Conservation (phyloP, 495 filamentous ascomycete genomes). For the Daldinia decipiens region DNA sequence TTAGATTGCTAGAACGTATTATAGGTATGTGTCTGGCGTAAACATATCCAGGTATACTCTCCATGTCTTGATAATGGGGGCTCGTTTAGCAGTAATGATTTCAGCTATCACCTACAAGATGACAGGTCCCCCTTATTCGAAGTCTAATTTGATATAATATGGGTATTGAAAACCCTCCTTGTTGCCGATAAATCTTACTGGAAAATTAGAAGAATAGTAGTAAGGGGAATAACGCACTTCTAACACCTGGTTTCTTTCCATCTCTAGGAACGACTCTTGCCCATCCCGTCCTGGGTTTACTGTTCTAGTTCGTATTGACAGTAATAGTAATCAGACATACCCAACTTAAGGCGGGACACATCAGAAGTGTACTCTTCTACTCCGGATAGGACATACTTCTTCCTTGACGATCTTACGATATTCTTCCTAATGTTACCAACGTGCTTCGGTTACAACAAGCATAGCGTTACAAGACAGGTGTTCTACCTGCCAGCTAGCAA, state of each 20-base stretch:
- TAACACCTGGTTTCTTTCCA: background rate
- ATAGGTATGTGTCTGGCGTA: too few species aligned
- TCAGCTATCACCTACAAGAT: too few species aligned
- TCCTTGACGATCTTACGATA: background rate
- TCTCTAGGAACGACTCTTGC: background rate
- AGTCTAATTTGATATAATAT: background rate
- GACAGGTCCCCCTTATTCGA: too few species aligned
- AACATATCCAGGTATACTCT: too few species aligned
- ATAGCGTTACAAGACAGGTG: constrained; percentile 19
- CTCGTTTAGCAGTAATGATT: too few species aligned
- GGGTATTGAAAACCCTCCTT: too few species aligned
- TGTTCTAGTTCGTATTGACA: background rate
- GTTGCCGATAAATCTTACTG: too few species aligned
- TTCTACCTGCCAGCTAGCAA: constrained; percentile 1
- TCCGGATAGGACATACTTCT: background rate
- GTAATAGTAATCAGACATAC: background rate
- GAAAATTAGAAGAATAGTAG: too few species aligned
- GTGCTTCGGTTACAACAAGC: background rate
- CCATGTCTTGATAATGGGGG: too few species aligned
- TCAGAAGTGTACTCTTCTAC: background rate
- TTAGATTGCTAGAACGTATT: too few species aligned
- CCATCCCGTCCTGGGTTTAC: background rate
- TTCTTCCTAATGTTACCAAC: background rate
- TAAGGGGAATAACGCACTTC: too few species aligned
- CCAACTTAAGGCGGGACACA: background rate